Percentiles rank a stretch among this genome's conserved stretches.
Conservation (phyloP, 192 early-diverging fungal species). For the Globomyces pollinis-pini region DNA sequence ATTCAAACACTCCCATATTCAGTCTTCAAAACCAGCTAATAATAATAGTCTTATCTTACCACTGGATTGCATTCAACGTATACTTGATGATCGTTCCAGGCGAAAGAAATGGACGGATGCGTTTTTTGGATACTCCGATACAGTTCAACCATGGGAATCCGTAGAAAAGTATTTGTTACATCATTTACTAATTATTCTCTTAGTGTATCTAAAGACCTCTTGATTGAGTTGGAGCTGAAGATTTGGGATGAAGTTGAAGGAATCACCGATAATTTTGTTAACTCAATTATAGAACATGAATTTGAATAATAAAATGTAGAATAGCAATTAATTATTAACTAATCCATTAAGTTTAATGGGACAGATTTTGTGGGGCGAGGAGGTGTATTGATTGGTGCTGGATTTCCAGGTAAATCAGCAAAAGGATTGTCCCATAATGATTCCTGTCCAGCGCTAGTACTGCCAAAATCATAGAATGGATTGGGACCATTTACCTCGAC, state of each 20-base stretch:
- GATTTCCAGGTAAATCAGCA: not conserved
- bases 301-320: too few relatives aligned
- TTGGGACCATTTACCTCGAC: not conserved
- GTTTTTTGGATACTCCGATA: not conserved
- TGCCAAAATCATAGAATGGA: slow-evolving; percentile 7
- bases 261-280: not conserved
- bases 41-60: not conserved
- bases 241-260: not conserved
- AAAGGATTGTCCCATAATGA: not conserved
- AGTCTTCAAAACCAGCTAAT: not conserved
- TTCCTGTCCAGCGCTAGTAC: not conserved
- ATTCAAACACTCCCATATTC: not conserved
- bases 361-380: not conserved
- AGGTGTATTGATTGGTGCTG: not conserved
- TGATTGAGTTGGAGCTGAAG: not conserved
- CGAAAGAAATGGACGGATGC: not conserved
- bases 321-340: too few relatives aligned
- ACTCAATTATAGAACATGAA: not conserved
- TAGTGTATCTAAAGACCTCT: not conserved
- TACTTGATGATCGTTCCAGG: not conserved
- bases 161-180: slow-evolving; percentile 5
- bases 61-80: not conserved
- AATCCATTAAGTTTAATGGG: not conserved
- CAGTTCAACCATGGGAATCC: not conserved
- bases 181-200: not conserved